A percentile compares a stretch with the other conserved stretches of the same genome.
phyloP scores from a whole-genome alignment of 139 green algal genomes.

The Asterochloris erici region DNA sequence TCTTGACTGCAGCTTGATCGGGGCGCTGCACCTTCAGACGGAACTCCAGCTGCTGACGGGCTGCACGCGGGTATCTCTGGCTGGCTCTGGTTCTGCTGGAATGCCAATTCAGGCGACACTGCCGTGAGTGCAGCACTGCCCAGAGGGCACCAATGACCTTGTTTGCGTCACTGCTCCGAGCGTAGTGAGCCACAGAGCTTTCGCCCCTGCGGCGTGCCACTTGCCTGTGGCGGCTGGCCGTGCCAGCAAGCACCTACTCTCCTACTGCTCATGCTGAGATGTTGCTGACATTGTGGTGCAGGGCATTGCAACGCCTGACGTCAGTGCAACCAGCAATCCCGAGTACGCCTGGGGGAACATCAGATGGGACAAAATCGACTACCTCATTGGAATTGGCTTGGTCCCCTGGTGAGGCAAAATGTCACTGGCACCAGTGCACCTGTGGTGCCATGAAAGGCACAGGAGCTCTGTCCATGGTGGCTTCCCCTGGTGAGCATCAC shows the following conservation, averaged over 20 bases:
- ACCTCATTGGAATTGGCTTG: background rate
- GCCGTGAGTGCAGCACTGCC: background rate
- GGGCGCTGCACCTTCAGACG: slow-evolving; percentile 5
- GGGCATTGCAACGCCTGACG: too few relatives aligned
- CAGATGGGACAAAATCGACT: slow-evolving; percentile 22
- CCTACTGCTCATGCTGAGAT: background rate
- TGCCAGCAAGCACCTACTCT: background rate
- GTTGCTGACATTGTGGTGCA: background rate
- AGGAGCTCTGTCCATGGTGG: too few relatives aligned
- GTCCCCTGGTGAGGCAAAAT: background rate
- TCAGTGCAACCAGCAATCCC: background rate
- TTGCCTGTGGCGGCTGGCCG: background rate
- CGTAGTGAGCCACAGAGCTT: background rate
- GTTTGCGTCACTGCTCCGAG: background rate
- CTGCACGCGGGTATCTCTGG: slow-evolving; percentile 24
- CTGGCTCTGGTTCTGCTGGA: slow-evolving; percentile 31
- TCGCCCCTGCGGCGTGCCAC: too few relatives aligned
- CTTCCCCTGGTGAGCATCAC: too few relatives aligned
- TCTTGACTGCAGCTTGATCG: slow-evolving; percentile 20
- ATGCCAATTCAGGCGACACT: slow-evolving; percentile 22
- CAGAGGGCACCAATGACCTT: background rate
- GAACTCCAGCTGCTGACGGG: background rate
- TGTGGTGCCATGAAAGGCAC: too few relatives aligned
- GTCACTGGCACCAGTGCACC: too few relatives aligned
- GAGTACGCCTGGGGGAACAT: slow-evolving; percentile 14